Evolutionary conservation across 257 asterid genomes (phyloP).

Genomic region (Gentiana straminea): DNA sequence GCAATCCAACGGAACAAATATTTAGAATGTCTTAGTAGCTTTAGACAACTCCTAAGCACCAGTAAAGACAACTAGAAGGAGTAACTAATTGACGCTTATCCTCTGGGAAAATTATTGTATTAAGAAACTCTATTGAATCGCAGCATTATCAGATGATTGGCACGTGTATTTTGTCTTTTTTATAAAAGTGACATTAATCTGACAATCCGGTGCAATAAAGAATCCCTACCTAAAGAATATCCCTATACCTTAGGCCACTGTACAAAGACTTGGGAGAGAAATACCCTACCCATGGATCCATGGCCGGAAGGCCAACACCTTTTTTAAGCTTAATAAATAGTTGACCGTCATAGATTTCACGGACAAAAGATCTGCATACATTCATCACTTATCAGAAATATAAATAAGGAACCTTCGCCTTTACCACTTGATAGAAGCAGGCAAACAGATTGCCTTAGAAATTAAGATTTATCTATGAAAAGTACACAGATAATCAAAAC

Average conservation of each 20-base stretch:
- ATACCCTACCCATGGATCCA: conserved; percentile 95
- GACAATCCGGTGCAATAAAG: no score
- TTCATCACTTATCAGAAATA: conserved; percentile 1
- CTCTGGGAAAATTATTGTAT: no score
- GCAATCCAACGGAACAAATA: background rate
- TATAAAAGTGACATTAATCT: no score
- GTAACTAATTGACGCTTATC: background rate
- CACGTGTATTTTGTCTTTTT: no score
- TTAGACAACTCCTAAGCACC: background rate
- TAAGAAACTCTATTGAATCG: no score
- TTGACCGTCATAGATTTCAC: conserved; percentile 93
- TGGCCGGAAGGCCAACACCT: conserved; percentile 76
- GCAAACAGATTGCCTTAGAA: background rate
- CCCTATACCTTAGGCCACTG: background rate
- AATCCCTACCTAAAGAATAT: no score
- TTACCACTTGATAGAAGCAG: conserved; percentile 7
- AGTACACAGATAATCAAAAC: no score
- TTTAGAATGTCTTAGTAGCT: background rate
- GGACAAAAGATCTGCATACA: conserved; percentile 64
- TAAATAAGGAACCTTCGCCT: background rate
- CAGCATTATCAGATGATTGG: no score
- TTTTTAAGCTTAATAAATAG: conserved; percentile 74
- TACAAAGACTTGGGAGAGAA: background rate
- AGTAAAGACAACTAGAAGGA: conserved; percentile 1
- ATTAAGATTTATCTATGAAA: background rate